These are phyloP conservation scores for Catunica adiposa DNA, from an alignment of 2,329 filamentous ascomycete species.

Conservation along the genomic window DNA sequence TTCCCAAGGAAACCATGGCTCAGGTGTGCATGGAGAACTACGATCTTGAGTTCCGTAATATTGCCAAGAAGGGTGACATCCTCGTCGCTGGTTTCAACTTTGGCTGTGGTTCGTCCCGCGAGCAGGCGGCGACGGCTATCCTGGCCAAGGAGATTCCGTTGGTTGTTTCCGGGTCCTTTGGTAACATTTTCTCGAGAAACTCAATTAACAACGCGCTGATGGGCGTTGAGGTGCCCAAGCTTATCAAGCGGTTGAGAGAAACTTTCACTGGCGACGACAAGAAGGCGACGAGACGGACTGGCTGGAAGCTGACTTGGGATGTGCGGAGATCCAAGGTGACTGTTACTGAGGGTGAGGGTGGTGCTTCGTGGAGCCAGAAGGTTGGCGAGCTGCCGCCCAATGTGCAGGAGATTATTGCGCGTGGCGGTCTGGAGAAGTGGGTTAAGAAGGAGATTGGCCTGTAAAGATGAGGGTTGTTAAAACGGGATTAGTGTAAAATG, in stretches of 20 bases:
- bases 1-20: constrained; percentile 65
- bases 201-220: constrained; percentile 66
- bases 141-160: constrained; percentile 66
- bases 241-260: constrained; percentile 49
- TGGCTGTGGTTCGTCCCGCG: constrained; percentile 63
- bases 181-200: constrained; percentile 68
- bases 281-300: constrained; percentile 52
- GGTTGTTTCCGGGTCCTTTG: constrained; percentile 65
- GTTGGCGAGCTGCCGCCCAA: constrained; percentile 73
- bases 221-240: constrained; percentile 50
- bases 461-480: not conserved
- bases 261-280: constrained; percentile 24
- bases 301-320: constrained; percentile 75
- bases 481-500: not conserved
- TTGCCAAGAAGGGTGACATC: constrained; percentile 57
- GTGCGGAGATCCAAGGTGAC: constrained; percentile 53
- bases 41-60: constrained; percentile 49
- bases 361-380: constrained; percentile 57
- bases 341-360: constrained; percentile 52
- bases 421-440: constrained; percentile 68
- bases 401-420: constrained; percentile 69
- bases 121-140: constrained; percentile 79
- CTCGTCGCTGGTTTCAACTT: constrained; percentile 81
- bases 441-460: constrained; percentile 49
- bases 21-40: constrained; percentile 91